Evolutionary conservation across 2,329 filamentous ascomycete species (phyloP), one percentile per base, ranked within the genome.

Genomic region (Nemania sp.): DNA sequence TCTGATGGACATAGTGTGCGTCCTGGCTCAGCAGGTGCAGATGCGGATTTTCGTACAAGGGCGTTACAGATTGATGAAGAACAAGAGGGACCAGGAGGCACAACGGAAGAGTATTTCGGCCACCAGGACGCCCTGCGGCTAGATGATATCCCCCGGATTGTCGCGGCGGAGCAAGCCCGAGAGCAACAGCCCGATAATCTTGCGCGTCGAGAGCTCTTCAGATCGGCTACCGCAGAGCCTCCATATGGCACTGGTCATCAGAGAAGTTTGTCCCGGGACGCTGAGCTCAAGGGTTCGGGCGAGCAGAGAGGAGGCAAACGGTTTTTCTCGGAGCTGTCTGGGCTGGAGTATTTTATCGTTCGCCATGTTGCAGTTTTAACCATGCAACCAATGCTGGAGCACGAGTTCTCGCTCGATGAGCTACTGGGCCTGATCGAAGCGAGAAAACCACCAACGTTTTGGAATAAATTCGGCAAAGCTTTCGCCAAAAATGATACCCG

Each of bases 401-500:
- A 88, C 3, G 88, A 96, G 68, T 98, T 98, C 76, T 90, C 89
- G n/a, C 83, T 98, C 60, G 95, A 98, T 67, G 95, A 99, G 72
- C 81, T 99, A 1, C 84, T 98, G 13, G 87, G 91, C 63, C 86
- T 99, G 51, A 98, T 99, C 64, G 95, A 99, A 76, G 92, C 91
- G 2, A 89, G 91, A 71, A 96, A 97, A 68, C 82, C 84, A 64
- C 87, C 91, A 21, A 98, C 91, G 0, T 97, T 99, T 77, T 99
- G 95, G 95, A 95, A 94, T 75, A 97, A 97, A 70, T 93, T 99
- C 65, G 94, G 93, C 64, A 97, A 97, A 73, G 94, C 93, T 1
- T 97, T 98, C 73, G 70, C 69, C 76, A 95, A 94, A 75, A 92
- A 91, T 67, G 90, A 95, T 69, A 90, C 87, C 68, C 84, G 81